Evolutionary conservation across 352 stramenopile genomes (phyloP), one percentile per base, ranked within the genome.

Genomic region (Phytophthora pluvialis): DNA sequence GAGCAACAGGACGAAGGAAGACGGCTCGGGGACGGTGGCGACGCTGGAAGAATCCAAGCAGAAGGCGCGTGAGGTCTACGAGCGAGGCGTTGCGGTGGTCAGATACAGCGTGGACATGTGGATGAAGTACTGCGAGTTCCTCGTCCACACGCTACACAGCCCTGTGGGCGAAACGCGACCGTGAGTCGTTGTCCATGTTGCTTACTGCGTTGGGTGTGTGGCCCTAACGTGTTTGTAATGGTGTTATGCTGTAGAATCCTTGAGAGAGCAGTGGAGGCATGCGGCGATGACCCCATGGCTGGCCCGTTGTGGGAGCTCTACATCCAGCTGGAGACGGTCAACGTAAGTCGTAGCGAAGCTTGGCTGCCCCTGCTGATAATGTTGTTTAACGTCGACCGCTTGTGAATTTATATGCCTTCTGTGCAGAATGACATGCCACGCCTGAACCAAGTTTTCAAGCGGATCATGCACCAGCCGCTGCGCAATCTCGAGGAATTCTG

Each of bases 401-500:
- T n/a, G 31, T 15, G 7, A 31, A 31, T 48, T 21, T 21, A 21
- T 15, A 31, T 53, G 29, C 10, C 31, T 40, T 26, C 21, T 11
- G 18, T 62, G n/a, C 57, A 93, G 85, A 93, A 93, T 61, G 80
- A 93, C 50, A 93, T 93, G 85, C 53, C 86, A 7, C 82, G 85
- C 8, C 60, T 93, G 26, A 93, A 93, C 57, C 68, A 88, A 65
- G 80, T 93, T 49, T 93, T 93, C 48, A 91, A 91, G 73, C 81
- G 82, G 42, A 87, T 91, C 29, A 83, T 93, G 74, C 32, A 80
- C 16, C 75, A 89, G 25, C 83, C 85, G 33, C 54, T 93, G 55
- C 86, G 77, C 39, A 93, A 93, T 63, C 60, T 93, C 33, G 85
- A 91, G 15, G 85, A 93, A 45, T 91, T 93, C 18, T 93, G 85